Evolutionary conservation across 83 land plant species (phyloP).

Genomic region (Isoetes engelmannii): DNA sequence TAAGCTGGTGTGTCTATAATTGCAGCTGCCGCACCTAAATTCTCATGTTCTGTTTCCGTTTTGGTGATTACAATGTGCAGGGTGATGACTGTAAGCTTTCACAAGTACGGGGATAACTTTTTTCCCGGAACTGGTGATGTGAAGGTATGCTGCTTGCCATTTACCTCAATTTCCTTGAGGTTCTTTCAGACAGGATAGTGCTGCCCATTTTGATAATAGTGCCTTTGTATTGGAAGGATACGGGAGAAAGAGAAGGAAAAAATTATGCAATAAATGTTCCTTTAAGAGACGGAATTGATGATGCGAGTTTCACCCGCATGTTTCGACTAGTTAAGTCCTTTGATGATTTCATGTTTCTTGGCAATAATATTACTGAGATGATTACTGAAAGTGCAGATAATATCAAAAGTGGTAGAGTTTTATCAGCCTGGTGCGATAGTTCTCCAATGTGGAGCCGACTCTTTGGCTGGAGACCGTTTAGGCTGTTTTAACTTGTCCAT

Average conservation of each 20-base stretch:
- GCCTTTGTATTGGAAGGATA: conserved; percentile 44
- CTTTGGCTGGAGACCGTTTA: conserved; percentile 97
- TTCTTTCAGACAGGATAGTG: not conserved
- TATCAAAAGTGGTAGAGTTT: conserved; percentile 80
- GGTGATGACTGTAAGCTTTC: conserved; percentile 99
- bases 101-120: conserved; percentile 89
- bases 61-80: conserved; percentile 30
- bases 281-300: conserved; percentile 89
- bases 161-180: not conserved
- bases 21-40: no score
- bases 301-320: conserved; percentile 71
- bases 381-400: conserved; percentile 39
- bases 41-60: no score
- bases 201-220: not conserved
- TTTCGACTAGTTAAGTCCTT: conserved; percentile 63
- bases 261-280: conserved; percentile 91
- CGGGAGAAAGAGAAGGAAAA: conserved; percentile 88
- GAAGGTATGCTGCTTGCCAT: conserved; percentile 48
- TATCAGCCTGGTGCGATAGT: conserved; percentile 92
- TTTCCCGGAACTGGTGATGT: conserved; percentile 99
- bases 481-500: conserved; percentile 99
- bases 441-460: conserved; percentile 99
- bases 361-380: not conserved
- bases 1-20: no score
- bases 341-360: not conserved